Evolutionary conservation across 306 rosid genomes (phyloP), one percentile per base, ranked within the genome.

Genomic region (Glycine latifolia): DNA sequence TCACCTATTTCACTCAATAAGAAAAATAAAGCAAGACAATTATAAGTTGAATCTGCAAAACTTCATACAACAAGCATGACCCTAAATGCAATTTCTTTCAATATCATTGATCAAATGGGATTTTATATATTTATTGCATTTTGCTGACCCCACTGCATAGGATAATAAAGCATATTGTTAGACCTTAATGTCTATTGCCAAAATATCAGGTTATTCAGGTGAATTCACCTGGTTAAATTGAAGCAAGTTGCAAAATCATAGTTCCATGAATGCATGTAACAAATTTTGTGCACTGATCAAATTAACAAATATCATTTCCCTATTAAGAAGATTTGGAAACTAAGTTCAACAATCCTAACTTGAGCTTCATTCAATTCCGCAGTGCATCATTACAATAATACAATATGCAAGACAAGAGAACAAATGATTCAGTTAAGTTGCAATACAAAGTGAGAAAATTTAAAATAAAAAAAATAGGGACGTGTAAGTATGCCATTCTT

Each of bases 11-110:
- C 52, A 39, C 17, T 74, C 67, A 41, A 46, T 73, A 54, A 54
- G 52, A 20, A 5, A 56, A 49, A 37, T 37, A 54, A 73, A 54
- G 65, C 33, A 73, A n/a, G 77, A 33, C 53, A 72, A 73, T 73
- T 35, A 58, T 43, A 16, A 15, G 17, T 39, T 10, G 16, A 56
- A 41, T 74, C 11, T 56, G 67, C 10, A 41, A 74, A 41, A 73
- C 39, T 8, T 15, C 52, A 41, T 39, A 16, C 66, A 73, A 41
- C 46, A 35, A 20, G 59, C 9, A 33, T 14, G 48, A 39, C 5
- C 49, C 33, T 52, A 37, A 71, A 49, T 49, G 46, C 5, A 54
- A 13, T 71, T 48, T 71, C 76, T n/a, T 31, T 33, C 6, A 49
- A 71, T 49, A 26, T 49, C 6, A 3, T 59, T 71, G 47, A 52